Evolutionary conservation across 163 green algal genomes (phyloP).

Genomic region (Chloroidium sp.): DNA sequence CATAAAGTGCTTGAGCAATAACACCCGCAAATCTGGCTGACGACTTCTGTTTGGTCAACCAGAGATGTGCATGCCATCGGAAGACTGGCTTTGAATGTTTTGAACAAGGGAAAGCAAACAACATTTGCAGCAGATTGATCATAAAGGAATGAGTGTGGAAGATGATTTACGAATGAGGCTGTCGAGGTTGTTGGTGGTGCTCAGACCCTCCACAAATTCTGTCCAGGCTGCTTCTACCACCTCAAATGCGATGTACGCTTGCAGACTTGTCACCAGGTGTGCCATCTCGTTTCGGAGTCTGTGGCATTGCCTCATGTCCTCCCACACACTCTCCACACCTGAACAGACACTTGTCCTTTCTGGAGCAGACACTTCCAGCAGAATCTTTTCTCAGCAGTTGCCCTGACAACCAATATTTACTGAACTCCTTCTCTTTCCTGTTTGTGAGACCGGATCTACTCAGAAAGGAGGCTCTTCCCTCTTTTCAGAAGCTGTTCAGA

Average conservation of each 20-base stretch:
- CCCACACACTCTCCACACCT: constrained; percentile 17
- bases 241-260: constrained; percentile 88
- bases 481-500: too few species aligned
- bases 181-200: constrained; percentile 5
- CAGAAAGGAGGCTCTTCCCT: not conserved
- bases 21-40: too few species aligned
- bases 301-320: constrained; percentile 34
- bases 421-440: not conserved
- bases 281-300: constrained; percentile 65
- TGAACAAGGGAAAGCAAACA: too few species aligned
- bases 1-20: too few species aligned
- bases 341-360: not conserved
- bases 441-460: not conserved
- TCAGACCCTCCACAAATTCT: not conserved
- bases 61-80: too few species aligned
- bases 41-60: too few species aligned
- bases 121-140: too few species aligned
- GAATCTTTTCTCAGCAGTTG: not conserved
- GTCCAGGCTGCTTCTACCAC: constrained; percentile 28
- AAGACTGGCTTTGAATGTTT: too few species aligned
- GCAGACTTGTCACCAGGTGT: constrained; percentile 75
- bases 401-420: not conserved
- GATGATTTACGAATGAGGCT: constrained; percentile 4
- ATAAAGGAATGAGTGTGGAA: not conserved
- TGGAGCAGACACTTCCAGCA: not conserved